These are phyloP conservation scores for Picea abies DNA, from an alignment of 83 land plant species.

Conservation along the genomic window DNA sequence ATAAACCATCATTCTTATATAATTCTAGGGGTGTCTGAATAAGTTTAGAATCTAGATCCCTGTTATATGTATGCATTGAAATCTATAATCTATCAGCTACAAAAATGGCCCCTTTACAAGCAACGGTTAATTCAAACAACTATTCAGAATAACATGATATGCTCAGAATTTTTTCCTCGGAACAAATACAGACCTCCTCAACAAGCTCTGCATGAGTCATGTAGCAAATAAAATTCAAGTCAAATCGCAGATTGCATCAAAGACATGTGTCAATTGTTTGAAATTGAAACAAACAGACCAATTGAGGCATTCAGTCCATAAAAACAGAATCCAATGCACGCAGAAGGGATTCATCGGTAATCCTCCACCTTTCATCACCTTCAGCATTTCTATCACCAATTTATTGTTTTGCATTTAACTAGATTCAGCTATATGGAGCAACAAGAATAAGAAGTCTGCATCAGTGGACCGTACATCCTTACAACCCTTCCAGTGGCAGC, in stretches of 20 bases:
- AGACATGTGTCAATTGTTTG: background rate
- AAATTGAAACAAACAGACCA: conserved; percentile 13
- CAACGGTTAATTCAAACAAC: background rate
- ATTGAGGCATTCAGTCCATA: background rate
- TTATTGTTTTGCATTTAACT: conserved; percentile 14
- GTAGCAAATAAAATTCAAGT: conserved; percentile 6
- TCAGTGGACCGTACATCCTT: background rate
- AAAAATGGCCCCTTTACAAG: background rate
- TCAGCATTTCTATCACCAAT: background rate
- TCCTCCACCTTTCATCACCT: conserved; percentile 14
- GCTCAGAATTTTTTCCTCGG: background rate
- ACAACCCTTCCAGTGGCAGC: conserved; percentile 14
- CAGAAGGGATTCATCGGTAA: conserved; percentile 16
- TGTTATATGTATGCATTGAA: background rate
- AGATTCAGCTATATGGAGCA: background rate
- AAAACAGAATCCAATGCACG: background rate
- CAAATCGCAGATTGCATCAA: background rate
- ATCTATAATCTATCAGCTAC: background rate
- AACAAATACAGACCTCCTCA: conserved; percentile 8
- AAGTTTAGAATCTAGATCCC: too few species aligned
- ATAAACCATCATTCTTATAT: too few species aligned
- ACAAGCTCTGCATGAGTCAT: too few species aligned
- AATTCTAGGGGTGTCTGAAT: too few species aligned
- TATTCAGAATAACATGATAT: background rate
- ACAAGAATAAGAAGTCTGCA: background rate